Evolutionary conservation across 371 early-diverging fungal species (phyloP).

Genomic region (Mucor racemosus): DNA sequence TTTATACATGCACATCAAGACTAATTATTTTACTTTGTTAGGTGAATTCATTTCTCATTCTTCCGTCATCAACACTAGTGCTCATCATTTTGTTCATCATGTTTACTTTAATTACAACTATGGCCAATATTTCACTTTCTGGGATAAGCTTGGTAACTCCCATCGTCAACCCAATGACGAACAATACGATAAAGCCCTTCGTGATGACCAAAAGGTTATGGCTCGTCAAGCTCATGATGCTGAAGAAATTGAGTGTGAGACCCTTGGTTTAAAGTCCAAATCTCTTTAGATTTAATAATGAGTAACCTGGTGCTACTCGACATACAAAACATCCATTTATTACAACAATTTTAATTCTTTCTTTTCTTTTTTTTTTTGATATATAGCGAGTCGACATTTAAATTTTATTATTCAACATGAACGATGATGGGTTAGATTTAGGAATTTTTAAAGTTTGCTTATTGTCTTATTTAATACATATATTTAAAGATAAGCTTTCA

Average conservation of each 20-base stretch:
- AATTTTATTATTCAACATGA: not conserved
- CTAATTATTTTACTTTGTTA: constrained; percentile 21
- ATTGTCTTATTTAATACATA: not conserved
- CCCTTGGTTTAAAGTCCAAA: constrained; percentile 16
- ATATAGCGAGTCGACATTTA: not conserved
- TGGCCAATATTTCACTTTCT: constrained; percentile 94
- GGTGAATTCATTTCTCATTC: constrained; percentile 68
- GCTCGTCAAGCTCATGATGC: constrained; percentile 72
- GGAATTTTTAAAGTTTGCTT: not conserved
- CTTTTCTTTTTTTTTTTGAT: not conserved
- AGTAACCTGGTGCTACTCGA: constrained; percentile 13
- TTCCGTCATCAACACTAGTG: constrained; percentile 79
- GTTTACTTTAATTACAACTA: constrained; percentile 98
- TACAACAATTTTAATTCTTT: not conserved
- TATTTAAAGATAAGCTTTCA: not conserved
- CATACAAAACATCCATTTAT: not conserved
- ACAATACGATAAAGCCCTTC: constrained; percentile 64
- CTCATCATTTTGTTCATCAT: constrained; percentile 96
- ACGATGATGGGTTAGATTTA: not conserved
- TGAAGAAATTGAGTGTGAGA: constrained; percentile 56
- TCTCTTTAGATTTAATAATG: constrained; percentile 5
- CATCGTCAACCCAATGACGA: constrained; percentile 75
- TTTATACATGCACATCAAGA: not conserved
- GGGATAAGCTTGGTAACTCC: constrained; percentile 79
- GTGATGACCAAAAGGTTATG: constrained; percentile 68